These are phyloP conservation scores for Camelina sativa DNA, from an alignment of 345 rosid species.

Conservation along the genomic window DNA sequence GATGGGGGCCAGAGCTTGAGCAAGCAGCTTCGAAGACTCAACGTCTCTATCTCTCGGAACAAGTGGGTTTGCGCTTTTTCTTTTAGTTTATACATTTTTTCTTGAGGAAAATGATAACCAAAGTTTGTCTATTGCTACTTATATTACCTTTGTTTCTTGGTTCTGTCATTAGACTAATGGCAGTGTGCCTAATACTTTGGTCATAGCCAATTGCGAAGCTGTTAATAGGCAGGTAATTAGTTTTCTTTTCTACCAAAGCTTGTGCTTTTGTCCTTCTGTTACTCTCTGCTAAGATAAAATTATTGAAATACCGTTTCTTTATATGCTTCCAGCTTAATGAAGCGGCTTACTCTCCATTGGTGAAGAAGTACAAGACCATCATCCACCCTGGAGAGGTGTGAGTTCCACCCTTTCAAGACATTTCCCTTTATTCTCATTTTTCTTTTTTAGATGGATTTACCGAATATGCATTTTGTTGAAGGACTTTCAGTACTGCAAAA, in stretches of 20 bases:
- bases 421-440: conserved; percentile 3
- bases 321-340: conserved; percentile 63
- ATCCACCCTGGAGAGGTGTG: conserved; percentile 98
- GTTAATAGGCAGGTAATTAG: conserved; percentile 68
- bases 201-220: conserved; percentile 84
- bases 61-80: conserved; percentile 28
- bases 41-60: conserved; percentile 36
- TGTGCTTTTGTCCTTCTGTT: conserved; percentile 1
- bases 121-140: neutral
- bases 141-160: neutral
- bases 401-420: neutral
- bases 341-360: conserved; percentile 85
- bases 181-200: conserved; percentile 89
- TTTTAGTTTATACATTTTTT: conserved; percentile 3
- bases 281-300: neutral
- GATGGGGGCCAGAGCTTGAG: conserved; percentile 35
- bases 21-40: conserved; percentile 21
- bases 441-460: neutral
- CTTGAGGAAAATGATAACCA: neutral
- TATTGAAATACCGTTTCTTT: conserved; percentile 1
- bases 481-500: neutral
- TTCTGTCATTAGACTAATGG: conserved; percentile 74
- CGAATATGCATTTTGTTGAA: neutral
- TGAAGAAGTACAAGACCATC: conserved; percentile 91
- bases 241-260: neutral